These are phyloP conservation scores for Spinacia oleracea DNA, from an alignment of 179 eudicot species.

Conservation along the genomic window DNA sequence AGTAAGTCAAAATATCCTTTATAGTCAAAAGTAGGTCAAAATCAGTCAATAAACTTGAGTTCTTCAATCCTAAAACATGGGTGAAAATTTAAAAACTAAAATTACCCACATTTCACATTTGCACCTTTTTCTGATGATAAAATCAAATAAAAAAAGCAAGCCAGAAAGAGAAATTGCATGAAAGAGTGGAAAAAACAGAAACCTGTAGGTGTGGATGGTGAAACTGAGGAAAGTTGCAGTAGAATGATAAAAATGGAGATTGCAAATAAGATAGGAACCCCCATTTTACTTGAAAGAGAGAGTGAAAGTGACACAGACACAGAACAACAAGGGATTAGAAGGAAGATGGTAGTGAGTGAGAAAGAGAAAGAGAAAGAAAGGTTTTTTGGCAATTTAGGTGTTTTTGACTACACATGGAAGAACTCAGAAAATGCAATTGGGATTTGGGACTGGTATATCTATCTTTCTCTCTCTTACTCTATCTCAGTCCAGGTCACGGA, in stretches of 20 bases:
- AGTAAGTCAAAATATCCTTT: not conserved
- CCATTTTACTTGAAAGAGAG: conserved; percentile 18
- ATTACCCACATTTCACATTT: not conserved
- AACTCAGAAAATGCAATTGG: too few species aligned
- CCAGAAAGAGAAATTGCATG: not conserved
- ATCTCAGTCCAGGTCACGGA: conserved; percentile 21
- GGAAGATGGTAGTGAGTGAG: not conserved
- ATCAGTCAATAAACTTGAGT: conserved; percentile 1
- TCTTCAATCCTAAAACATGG: not conserved
- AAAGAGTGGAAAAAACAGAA: not conserved
- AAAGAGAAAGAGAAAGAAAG: not conserved
- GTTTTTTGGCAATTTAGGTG: not conserved
- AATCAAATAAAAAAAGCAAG: conserved; percentile 1
- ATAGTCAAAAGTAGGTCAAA: conserved; percentile 17
- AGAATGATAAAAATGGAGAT: conserved; percentile 23
- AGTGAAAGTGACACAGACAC: not conserved
- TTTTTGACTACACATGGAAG: conserved; percentile 7
- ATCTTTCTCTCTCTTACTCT: not conserved
- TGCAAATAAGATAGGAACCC: conserved; percentile 1
- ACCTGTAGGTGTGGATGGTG: conserved; percentile 21
- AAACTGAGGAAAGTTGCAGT: conserved; percentile 25
- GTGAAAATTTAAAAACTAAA: not conserved
- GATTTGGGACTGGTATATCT: too few species aligned
- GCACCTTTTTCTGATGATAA: not conserved
- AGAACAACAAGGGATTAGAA: too few species aligned